Percentiles rank a stretch among this genome's conserved stretches.
These are phyloP conservation scores for Anethum foeniculum DNA, from an alignment of 140 eudicot genomes.

Conservation along the genomic window DNA sequence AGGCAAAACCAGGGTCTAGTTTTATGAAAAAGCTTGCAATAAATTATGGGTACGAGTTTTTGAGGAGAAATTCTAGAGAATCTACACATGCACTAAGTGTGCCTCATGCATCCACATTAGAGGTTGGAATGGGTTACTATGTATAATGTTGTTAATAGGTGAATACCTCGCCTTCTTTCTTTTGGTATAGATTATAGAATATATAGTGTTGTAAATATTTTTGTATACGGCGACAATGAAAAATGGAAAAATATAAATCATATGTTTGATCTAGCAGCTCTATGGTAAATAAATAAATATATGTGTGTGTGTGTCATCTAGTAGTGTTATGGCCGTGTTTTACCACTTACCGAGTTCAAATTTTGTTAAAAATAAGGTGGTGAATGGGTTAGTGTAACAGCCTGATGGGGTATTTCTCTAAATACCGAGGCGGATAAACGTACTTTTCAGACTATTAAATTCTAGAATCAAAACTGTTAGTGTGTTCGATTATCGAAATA, in stretches of 20 bases:
- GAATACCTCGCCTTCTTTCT: not conserved
- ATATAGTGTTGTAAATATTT: not conserved
- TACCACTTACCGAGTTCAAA: too few relatives aligned
- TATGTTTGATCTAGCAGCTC: not conserved
- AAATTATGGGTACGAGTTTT: slow-evolving; percentile 72
- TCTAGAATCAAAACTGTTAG: too few relatives aligned
- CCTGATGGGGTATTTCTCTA: too few relatives aligned
- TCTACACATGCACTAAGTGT: slow-evolving; percentile 50
- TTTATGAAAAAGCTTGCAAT: slow-evolving; percentile 55
- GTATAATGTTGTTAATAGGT: slow-evolving; percentile 28
- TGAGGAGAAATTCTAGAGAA: slow-evolving; percentile 76
- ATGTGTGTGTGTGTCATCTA: too few relatives aligned
- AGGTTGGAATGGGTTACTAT: slow-evolving; percentile 91
- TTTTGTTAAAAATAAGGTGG: too few relatives aligned
- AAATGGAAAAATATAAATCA: not conserved
- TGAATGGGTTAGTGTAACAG: too few relatives aligned
- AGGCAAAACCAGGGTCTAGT: slow-evolving; percentile 82
- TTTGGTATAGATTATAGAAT: not conserved
- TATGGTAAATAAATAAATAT: not conserved
- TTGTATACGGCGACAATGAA: not conserved
- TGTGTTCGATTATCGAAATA: too few relatives aligned
- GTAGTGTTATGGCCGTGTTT: not conserved
- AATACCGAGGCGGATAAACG: too few relatives aligned
- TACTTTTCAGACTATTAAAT: too few relatives aligned
- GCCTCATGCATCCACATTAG: slow-evolving; percentile 95